Percentiles rank a stretch among this genome's conserved stretches.
phyloP scores from a whole-genome alignment of 495 filamentous ascomycete species.

The Hypoxylon intermedium region DNA sequence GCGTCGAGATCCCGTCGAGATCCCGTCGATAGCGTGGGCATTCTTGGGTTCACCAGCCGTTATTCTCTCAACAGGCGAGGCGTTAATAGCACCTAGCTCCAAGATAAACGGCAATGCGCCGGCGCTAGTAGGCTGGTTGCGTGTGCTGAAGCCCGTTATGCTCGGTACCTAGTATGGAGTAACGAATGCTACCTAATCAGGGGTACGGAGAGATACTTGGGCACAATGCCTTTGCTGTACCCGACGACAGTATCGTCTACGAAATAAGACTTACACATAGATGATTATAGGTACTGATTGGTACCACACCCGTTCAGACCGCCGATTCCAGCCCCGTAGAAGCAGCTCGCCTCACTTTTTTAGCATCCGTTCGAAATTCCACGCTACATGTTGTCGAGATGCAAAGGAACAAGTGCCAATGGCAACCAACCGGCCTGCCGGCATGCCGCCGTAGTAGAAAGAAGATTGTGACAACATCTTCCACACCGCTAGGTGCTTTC shows the following conservation, averaged over 20 bases:
- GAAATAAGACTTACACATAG: not conserved
- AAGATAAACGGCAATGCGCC: slow-evolving; percentile 30
- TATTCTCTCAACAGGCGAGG: not conserved
- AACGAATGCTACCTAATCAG: slow-evolving; percentile 14
- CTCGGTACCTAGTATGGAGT: slow-evolving; percentile 27
- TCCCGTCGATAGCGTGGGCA: too few relatives aligned
- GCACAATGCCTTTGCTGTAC: not conserved
- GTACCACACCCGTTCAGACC: slow-evolving; percentile 14
- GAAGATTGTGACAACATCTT: slow-evolving; percentile 19
- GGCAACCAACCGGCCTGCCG: slow-evolving; percentile 6
- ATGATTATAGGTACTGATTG: not conserved
- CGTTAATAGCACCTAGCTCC: not conserved
- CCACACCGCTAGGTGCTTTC: slow-evolving; percentile 30
- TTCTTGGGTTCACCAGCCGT: too few relatives aligned
- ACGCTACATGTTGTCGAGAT: slow-evolving; percentile 21
- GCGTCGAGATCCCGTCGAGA: too few relatives aligned
- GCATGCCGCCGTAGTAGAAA: slow-evolving; percentile 12
- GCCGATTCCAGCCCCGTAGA: slow-evolving; percentile 36
- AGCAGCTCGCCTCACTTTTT: slow-evolving; percentile 39
- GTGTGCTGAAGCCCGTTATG: slow-evolving; percentile 18
- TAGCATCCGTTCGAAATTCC: slow-evolving; percentile 30
- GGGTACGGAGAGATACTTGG: slow-evolving; percentile 10
- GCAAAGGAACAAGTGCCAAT: slow-evolving; percentile 9
- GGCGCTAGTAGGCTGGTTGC: slow-evolving; percentile 30
- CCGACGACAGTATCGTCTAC: not conserved